A percentile compares a stretch with the other conserved stretches of the same genome.
Conservation (phyloP, 441 rosid species). For the Jatropha multifida region DNA sequence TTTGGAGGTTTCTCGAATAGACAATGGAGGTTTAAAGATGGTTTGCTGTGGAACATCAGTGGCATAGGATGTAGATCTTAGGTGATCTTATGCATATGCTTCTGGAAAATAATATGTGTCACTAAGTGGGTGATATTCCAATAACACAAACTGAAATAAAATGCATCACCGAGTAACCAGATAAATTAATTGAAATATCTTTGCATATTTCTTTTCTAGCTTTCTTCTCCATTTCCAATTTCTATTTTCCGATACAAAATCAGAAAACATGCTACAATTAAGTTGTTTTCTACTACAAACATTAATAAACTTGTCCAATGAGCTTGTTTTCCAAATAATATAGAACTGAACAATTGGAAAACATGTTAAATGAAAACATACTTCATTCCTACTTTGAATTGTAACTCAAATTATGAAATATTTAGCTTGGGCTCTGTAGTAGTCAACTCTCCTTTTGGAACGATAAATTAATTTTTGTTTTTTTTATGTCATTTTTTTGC, state of each 20-base stretch:
- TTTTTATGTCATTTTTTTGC: too few relatives aligned
- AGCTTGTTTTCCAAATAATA: background rate
- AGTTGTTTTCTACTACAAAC: background rate
- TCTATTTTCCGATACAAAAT: background rate
- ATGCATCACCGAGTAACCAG: background rate
- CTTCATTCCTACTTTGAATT: background rate
- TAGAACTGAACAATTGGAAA: background rate
- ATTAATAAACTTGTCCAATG: background rate
- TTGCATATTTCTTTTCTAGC: background rate
- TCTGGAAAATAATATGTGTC: too few relatives aligned
- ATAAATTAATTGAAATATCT: background rate
- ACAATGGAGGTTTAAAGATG: too few relatives aligned
- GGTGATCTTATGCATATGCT: too few relatives aligned
- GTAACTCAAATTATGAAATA: background rate
- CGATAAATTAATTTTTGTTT: too few relatives aligned
- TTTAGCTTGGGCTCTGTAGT: background rate
- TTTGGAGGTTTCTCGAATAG: too few relatives aligned
- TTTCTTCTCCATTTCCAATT: background rate
- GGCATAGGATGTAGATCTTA: too few relatives aligned
- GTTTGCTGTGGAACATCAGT: too few relatives aligned
- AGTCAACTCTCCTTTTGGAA: too few relatives aligned
- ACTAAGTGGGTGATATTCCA: too few relatives aligned
- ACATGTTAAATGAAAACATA: background rate
- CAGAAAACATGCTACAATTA: too few relatives aligned
- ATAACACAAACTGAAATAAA: too few relatives aligned